phyloP scores from a whole-genome alignment of 2,329 filamentous ascomycete species.

The Aspergillus glaucus region DNA sequence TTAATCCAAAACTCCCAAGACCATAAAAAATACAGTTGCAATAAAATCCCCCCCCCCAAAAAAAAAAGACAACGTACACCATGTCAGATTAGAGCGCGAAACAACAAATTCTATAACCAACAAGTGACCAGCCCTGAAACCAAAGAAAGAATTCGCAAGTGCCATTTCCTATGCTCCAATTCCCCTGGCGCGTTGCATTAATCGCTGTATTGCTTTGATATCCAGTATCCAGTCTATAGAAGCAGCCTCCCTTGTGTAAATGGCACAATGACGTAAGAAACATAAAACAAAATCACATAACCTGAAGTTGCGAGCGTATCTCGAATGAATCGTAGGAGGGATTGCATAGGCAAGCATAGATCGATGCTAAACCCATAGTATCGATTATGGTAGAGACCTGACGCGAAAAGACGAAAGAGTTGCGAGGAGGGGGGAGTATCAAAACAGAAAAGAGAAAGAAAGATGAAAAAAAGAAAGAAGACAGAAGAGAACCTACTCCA shows the following conservation, averaged over 20 bases:
- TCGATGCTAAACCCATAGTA: too few species aligned
- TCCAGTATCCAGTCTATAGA: constrained; percentile 17
- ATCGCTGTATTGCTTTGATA: constrained; percentile 7
- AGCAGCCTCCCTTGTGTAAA: constrained; percentile 10
- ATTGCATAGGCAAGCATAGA: too few species aligned
- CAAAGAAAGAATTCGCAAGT: not conserved
- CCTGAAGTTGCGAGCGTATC: not conserved
- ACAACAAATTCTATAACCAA: constrained; percentile 3
- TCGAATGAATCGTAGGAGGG: too few species aligned
- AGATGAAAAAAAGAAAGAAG: not conserved
- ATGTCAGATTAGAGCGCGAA: constrained; percentile 1
- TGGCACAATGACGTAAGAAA: constrained; percentile 5
- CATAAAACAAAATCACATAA: constrained; percentile 2
- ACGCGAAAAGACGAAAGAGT: not conserved
- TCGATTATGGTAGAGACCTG: too few species aligned
- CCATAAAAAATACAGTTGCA: not conserved
- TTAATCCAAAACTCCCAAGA: not conserved
- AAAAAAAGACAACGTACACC: not conserved
- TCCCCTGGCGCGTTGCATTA: constrained; percentile 1
- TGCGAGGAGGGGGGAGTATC: not conserved
- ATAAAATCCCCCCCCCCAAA: not conserved
- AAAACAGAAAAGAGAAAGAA: not conserved
- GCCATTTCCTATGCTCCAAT: constrained; percentile 15
- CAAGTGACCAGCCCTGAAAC: constrained; percentile 5
- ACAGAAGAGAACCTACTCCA: too few species aligned